Evolutionary conservation across 2,329 filamentous ascomycete genomes (phyloP).

Genomic region (Calonectria pseudoreteaudii): DNA sequence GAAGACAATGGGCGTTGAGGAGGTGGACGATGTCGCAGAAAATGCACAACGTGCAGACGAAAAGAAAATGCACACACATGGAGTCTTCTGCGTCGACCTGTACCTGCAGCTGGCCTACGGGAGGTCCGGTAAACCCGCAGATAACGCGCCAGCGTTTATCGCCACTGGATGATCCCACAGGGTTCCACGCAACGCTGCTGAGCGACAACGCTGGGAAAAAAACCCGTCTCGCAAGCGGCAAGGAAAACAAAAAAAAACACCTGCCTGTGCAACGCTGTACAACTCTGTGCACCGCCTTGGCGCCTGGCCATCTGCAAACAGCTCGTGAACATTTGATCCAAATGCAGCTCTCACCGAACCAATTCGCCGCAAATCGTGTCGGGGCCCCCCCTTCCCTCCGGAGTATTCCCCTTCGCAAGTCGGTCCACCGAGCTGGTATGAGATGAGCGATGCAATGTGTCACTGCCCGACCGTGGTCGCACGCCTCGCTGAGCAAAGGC

Average conservation of each 20-base stretch:
- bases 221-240: neutral
- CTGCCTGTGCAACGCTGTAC: neutral
- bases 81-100: neutral
- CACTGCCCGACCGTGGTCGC: slow-evolving; percentile 25
- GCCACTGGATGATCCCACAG: slow-evolving; percentile 4
- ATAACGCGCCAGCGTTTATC: slow-evolving; percentile 2
- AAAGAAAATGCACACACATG: neutral
- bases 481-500: neutral
- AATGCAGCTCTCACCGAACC: neutral
- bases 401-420: neutral
- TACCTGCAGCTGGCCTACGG: slow-evolving; percentile 8
- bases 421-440: slow-evolving; percentile 4
- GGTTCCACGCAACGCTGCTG: neutral
- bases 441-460: slow-evolving; percentile 15
- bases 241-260: slow-evolving; percentile 10
- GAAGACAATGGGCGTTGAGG: neutral
- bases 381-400: too few species aligned
- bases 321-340: neutral
- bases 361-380: neutral
- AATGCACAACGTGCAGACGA: slow-evolving; percentile 1
- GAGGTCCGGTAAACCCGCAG: slow-evolving; percentile 2
- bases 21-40: neutral
- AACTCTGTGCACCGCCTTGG: neutral
- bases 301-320: neutral
- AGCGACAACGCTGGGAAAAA: neutral